A percentile compares a stretch with the other conserved stretches of the same genome.
These are phyloP conservation scores for Botrytis pseudocinerea DNA, from an alignment of 2,329 filamentous ascomycete genomes.

Conservation along the genomic window DNA sequence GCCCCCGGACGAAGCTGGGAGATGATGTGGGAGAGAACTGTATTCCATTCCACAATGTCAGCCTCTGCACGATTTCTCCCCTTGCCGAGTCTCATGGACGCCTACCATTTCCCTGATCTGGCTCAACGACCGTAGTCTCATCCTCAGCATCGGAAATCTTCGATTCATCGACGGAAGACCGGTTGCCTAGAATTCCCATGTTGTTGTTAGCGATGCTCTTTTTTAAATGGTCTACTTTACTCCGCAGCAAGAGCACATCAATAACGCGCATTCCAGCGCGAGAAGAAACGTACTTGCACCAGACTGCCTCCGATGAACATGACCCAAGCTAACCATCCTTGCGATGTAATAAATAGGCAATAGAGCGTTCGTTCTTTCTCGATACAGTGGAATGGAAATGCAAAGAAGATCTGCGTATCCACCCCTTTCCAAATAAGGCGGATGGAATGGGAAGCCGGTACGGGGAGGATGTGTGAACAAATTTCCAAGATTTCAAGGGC, in stretches of 20 bases:
- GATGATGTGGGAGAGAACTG: constrained; percentile 95
- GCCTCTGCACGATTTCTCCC: constrained; percentile 15
- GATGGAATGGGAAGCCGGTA: neutral
- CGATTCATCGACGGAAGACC: constrained; percentile 41
- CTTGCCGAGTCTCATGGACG: neutral
- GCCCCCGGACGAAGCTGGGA: constrained; percentile 94
- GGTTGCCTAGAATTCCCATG: constrained; percentile 43
- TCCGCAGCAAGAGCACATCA: neutral
- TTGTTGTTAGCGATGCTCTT: constrained; percentile 7
- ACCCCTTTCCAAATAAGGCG: constrained; percentile 5
- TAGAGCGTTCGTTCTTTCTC: neutral
- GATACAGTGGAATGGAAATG: neutral
- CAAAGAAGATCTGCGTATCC: neutral
- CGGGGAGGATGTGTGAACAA: neutral
- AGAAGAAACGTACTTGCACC: constrained; percentile 43
- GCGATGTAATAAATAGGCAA: constrained; percentile 1
- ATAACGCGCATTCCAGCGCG: constrained; percentile 16
- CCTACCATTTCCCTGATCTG: constrained; percentile 92
- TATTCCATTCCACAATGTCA: constrained; percentile 29
- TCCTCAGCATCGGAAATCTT: constrained; percentile 52
- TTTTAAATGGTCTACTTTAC: neutral
- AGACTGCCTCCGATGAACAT: constrained; percentile 50
- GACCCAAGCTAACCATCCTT: constrained; percentile 44
- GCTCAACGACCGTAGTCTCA: constrained; percentile 81
- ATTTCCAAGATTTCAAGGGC: neutral